phyloP scores from a whole-genome alignment of 768 basidiomycete genomes.

The Tricholoma bakamatsutake region DNA sequence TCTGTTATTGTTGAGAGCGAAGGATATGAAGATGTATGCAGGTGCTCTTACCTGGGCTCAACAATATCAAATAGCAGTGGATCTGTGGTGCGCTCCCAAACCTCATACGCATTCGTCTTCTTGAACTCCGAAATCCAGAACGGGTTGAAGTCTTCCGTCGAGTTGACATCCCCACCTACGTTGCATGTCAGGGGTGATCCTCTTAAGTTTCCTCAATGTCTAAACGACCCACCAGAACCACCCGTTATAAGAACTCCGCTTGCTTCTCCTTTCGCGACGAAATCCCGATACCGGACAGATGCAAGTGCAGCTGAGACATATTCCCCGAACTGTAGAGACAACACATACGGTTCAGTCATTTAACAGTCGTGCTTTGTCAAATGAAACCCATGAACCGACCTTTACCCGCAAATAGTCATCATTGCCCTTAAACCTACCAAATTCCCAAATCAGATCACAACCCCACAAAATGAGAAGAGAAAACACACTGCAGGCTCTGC shows the following conservation, averaged over 20 bases:
- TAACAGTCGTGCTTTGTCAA: neutral
- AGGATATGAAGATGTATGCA: neutral
- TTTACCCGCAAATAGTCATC: conserved; percentile 92
- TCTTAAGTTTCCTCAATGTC: no score
- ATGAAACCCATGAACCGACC: conserved; percentile 32
- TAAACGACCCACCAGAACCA: conserved; percentile 38
- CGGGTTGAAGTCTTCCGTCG: conserved; percentile 78
- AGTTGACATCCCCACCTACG: conserved; percentile 50
- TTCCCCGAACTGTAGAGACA: conserved; percentile 69
- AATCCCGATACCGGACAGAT: conserved; percentile 87
- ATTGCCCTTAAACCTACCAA: conserved; percentile 82
- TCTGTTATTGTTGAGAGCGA: conserved; percentile 31
- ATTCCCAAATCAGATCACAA: neutral
- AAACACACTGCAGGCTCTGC: conserved; percentile 59
- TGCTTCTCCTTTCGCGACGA: conserved; percentile 62
- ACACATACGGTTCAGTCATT: neutral
- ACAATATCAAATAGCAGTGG: conserved; percentile 92
- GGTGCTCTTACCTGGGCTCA: conserved; percentile 67
- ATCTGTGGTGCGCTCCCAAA: conserved; percentile 91
- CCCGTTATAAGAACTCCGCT: conserved; percentile 63
- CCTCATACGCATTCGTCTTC: conserved; percentile 78
- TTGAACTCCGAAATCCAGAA: conserved; percentile 87
- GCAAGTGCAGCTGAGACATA: conserved; percentile 87
- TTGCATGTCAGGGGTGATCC: neutral
- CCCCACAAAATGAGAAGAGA: neutral